Percentiles rank a stretch among this genome's conserved stretches.
phyloP scores from a whole-genome alignment of 192 early-diverging fungal genomes.

The Podila verticillata region DNA sequence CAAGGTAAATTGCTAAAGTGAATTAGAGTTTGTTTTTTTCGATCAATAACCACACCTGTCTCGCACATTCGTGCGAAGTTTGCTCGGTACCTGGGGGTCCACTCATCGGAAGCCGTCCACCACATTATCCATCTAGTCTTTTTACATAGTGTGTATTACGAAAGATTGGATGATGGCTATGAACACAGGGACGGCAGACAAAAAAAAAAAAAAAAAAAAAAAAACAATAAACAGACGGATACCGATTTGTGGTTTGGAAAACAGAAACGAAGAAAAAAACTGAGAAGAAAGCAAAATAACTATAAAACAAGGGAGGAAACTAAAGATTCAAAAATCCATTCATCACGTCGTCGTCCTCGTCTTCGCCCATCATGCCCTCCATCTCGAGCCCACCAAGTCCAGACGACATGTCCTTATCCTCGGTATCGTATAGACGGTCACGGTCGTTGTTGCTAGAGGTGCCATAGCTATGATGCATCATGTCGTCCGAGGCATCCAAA shows the following conservation, averaged over 20 bases:
- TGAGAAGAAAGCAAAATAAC: not conserved
- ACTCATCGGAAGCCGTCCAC: too few relatives aligned
- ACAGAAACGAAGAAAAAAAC: not conserved
- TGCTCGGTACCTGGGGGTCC: too few relatives aligned
- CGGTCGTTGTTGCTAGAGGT: not conserved
- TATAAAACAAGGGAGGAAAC: not conserved
- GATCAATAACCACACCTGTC: too few relatives aligned
- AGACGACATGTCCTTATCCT: slow-evolving; percentile 1
- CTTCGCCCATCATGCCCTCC: not conserved
- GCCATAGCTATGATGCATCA: not conserved
- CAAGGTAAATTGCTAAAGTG: too few relatives aligned
- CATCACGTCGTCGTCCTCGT: slow-evolving; percentile 4
- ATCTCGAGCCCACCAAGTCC: slow-evolving; percentile 1
- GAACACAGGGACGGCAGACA: not conserved
- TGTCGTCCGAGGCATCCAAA: slow-evolving; percentile 1
- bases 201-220: not conserved
- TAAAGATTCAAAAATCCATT: slow-evolving; percentile 7
- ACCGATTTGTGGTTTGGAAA: too few relatives aligned
- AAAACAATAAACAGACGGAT: not conserved
- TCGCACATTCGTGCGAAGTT: too few relatives aligned
- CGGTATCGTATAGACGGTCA: not conserved
- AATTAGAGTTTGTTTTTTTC: too few relatives aligned
- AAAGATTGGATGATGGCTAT: too few relatives aligned
- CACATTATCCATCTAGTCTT: too few relatives aligned
- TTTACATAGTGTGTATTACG: too few relatives aligned